These are phyloP conservation scores for Leccinellum luteum DNA, from an alignment of 768 basidiomycete species.

Conservation along the genomic window DNA sequence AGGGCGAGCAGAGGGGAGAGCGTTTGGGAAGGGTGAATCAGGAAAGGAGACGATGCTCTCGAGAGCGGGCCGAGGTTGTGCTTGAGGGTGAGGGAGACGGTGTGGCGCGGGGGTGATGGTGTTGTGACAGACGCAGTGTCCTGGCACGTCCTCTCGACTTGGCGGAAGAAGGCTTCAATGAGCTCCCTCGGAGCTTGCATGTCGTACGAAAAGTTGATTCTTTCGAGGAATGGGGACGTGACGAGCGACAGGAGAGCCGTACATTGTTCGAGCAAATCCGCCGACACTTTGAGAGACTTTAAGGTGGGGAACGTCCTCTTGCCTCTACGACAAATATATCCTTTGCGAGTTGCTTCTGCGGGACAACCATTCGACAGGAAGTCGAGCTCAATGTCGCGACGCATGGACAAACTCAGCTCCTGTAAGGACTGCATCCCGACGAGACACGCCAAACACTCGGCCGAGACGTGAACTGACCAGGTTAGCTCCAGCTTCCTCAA, in stretches of 20 bases:
- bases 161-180: slow-evolving; percentile 24
- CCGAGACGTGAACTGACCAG: slow-evolving; percentile 23
- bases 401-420: slow-evolving; percentile 23
- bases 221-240: slow-evolving; percentile 22
- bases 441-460: slow-evolving; percentile 22
- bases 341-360: background rate
- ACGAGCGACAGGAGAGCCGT: slow-evolving; percentile 24
- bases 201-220: slow-evolving; percentile 27
- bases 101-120: background rate
- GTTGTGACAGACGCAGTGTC: background rate
- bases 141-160: slow-evolving; percentile 19
- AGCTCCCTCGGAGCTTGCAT: slow-evolving; percentile 21
- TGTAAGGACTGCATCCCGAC: slow-evolving; percentile 20
- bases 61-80: slow-evolving; percentile 24
- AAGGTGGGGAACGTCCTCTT: slow-evolving; percentile 22
- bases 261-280: slow-evolving; percentile 29
- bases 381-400: slow-evolving; percentile 15
- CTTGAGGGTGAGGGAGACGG: slow-evolving; percentile 27
- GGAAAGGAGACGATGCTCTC: slow-evolving; percentile 21
- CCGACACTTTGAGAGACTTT: slow-evolving; percentile 22
- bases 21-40: slow-evolving; percentile 24
- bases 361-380: slow-evolving; percentile 13
- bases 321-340: background rate
- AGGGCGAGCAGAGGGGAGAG: slow-evolving; percentile 25
- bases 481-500: slow-evolving; percentile 26